Evolutionary conservation across 2,329 filamentous ascomycete species (phyloP).

Genomic region (Talaromyces piceae): DNA sequence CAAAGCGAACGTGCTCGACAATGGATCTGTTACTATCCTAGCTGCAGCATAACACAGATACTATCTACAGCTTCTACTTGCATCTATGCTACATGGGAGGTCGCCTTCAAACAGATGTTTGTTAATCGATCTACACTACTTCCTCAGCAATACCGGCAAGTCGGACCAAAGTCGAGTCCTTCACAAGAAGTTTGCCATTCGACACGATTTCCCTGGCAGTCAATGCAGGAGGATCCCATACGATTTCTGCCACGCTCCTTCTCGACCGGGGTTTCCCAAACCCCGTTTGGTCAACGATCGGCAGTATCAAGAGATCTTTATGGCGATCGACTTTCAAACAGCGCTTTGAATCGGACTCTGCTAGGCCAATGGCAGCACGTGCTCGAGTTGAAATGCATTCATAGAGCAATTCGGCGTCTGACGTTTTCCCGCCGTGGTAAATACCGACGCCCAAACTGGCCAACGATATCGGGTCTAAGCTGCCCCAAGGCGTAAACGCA

Average conservation of each 20-base stretch:
- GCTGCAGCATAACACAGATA: background rate
- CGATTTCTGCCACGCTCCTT: background rate
- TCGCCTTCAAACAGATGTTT: background rate
- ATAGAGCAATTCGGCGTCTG: constrained; percentile 53
- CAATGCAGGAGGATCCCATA: background rate
- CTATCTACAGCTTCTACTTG: background rate
- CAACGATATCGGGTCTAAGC: constrained; percentile 56
- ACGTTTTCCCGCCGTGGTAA: constrained; percentile 58
- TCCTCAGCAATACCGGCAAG: background rate
- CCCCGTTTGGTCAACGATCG: background rate
- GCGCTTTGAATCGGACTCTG: background rate
- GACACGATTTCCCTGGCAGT: background rate
- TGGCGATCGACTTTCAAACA: background rate
- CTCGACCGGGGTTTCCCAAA: background rate
- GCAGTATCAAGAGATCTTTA: background rate
- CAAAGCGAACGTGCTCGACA: constrained; percentile 7
- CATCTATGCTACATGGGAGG: background rate
- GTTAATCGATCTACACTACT: background rate
- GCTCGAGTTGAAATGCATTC: constrained; percentile 44
- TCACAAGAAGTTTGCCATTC: background rate
- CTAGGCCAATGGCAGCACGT: background rate
- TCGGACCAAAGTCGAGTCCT: background rate
- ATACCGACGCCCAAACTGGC: constrained; percentile 58
- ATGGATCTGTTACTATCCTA: background rate
- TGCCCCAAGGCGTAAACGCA: constrained; percentile 64